These are phyloP conservation scores for Cladophialophora psammophila DNA, from an alignment of 2,329 filamentous ascomycete genomes.

Conservation along the genomic window DNA sequence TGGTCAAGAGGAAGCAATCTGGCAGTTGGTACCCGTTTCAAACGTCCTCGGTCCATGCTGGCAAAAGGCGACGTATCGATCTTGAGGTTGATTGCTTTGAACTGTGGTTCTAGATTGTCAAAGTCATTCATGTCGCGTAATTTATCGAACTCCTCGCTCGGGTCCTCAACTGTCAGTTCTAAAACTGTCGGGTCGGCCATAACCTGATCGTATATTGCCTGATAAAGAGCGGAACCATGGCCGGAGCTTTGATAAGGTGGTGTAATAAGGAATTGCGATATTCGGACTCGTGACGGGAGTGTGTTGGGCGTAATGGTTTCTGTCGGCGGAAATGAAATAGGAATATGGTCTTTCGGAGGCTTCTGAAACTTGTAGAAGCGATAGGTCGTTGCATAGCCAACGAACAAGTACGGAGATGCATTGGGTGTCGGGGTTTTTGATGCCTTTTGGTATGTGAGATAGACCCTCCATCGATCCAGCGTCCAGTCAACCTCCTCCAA, in stretches of 20 bases:
- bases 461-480: constrained; percentile 87
- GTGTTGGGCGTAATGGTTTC: constrained; percentile 60
- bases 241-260: constrained; percentile 85
- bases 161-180: constrained; percentile 93
- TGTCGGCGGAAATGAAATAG: constrained; percentile 52
- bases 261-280: constrained; percentile 92
- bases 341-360: constrained; percentile 45
- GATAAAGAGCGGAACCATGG: constrained; percentile 81
- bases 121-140: constrained; percentile 70
- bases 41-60: constrained; percentile 45
- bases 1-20: constrained; percentile 61
- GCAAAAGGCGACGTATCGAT: constrained; percentile 52
- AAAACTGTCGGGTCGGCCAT: constrained; percentile 71
- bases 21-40: constrained; percentile 57
- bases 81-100: constrained; percentile 56
- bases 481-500: constrained; percentile 76
- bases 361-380: constrained; percentile 71
- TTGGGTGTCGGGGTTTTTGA: constrained; percentile 51
- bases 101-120: constrained; percentile 60
- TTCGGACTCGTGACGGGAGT: constrained; percentile 78
- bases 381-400: constrained; percentile 90
- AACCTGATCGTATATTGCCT: constrained; percentile 75
- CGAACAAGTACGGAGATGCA: constrained; percentile 75
- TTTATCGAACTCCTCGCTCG: constrained; percentile 74
- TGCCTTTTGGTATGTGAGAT: constrained; percentile 75